phyloP scores from a whole-genome alignment of 176 grass and related monocot species.

The Urochloa ruziziensis region DNA sequence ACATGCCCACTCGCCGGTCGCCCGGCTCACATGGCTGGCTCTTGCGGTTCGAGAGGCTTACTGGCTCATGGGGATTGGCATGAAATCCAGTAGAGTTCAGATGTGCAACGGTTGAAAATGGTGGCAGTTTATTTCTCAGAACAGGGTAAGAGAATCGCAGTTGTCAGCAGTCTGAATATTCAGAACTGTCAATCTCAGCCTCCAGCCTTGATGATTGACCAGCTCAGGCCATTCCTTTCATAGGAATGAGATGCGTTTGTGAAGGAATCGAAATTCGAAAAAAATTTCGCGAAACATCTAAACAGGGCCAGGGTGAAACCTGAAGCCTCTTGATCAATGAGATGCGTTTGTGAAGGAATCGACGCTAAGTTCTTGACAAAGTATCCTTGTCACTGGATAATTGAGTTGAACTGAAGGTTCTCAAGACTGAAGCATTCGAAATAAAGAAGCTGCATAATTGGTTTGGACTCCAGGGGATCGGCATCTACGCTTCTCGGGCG shows the following conservation, averaged over 20 bases:
- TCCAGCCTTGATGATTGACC: background rate
- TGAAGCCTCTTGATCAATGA: background rate
- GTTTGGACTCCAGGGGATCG: constrained; percentile 15
- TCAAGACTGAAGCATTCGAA: background rate
- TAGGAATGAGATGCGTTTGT: background rate
- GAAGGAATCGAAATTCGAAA: background rate
- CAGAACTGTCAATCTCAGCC: background rate
- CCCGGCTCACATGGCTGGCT: constrained; percentile 30
- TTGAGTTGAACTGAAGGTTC: constrained; percentile 15
- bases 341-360: background rate
- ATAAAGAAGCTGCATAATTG: background rate
- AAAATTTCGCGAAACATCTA: too few species aligned
- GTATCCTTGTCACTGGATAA: background rate
- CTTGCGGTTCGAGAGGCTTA: background rate
- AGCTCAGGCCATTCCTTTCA: background rate
- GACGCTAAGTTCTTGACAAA: constrained; percentile 30
- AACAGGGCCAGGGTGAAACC: too few species aligned
- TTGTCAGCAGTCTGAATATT: background rate
- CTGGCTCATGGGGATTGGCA: constrained; percentile 5
- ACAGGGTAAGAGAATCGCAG: background rate
- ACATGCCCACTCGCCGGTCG: constrained; percentile 24
- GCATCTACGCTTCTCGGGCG: constrained; percentile 5
- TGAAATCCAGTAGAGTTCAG: background rate
- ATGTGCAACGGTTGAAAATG: background rate
- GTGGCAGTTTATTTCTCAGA: background rate